A percentile compares a stretch with the other conserved stretches of the same genome.
These are phyloP conservation scores for Ceratonia siliqua DNA, from an alignment of 306 rosid species.

Conservation along the genomic window DNA sequence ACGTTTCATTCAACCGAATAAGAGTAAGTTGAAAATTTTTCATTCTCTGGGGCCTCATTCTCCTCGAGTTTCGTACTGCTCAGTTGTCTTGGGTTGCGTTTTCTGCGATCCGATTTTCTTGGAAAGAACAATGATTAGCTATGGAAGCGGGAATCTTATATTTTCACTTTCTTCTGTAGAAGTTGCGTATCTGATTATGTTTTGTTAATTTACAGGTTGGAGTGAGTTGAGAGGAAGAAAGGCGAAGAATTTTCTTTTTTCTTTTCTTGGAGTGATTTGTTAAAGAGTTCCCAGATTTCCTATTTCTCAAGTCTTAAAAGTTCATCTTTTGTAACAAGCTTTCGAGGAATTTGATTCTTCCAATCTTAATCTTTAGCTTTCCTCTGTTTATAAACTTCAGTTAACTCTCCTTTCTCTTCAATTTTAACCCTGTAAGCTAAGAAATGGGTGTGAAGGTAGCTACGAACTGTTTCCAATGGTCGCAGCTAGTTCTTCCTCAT, in stretches of 20 bases:
- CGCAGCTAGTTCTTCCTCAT: slow-evolving; percentile 54
- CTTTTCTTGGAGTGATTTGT: not conserved
- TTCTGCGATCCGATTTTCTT: slow-evolving; percentile 36
- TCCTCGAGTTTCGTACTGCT: not conserved
- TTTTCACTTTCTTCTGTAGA: not conserved
- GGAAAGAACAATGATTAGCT: slow-evolving; percentile 19
- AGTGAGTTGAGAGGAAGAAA: slow-evolving; percentile 26
- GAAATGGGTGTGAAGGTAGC: slow-evolving; percentile 58
- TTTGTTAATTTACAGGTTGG: slow-evolving; percentile 36
- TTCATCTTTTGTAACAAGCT: not conserved
- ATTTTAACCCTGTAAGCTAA: not conserved
- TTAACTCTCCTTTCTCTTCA: not conserved
- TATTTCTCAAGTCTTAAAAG: not conserved
- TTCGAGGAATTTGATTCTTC: not conserved
- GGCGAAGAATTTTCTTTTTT: slow-evolving; percentile 15
- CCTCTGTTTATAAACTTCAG: not conserved
- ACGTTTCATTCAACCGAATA: not conserved
- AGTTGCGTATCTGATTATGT: not conserved
- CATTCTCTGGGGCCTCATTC: slow-evolving; percentile 16
- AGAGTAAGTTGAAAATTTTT: slow-evolving; percentile 27
- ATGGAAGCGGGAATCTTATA: not conserved
- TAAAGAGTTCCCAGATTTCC: not conserved
- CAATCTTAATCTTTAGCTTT: not conserved
- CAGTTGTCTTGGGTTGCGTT: slow-evolving; percentile 24
- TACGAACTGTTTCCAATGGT: slow-evolving; percentile 57